Percentiles rank a stretch among this genome's conserved stretches.
Evolutionary conservation across 2,329 filamentous ascomycete species (phyloP).

Genomic region (Penicillium corylophilum): DNA sequence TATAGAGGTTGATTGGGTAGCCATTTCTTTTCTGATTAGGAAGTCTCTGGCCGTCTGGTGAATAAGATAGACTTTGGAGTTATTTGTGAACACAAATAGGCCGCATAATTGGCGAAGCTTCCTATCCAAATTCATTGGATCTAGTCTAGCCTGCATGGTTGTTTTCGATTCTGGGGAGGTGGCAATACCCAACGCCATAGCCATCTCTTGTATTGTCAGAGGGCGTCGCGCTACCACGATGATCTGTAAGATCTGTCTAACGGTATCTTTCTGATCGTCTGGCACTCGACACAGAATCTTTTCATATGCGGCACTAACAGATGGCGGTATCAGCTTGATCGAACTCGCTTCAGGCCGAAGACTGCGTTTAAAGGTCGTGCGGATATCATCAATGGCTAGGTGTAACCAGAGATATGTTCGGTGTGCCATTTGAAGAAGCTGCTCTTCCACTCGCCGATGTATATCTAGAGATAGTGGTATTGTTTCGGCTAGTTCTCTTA

Average conservation of each 20-base stretch:
- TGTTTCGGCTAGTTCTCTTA: slow-evolving; percentile 10
- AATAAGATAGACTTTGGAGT: slow-evolving; percentile 11
- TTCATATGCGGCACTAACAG: slow-evolving; percentile 14
- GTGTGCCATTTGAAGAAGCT: slow-evolving; percentile 16
- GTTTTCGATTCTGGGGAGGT: neutral
- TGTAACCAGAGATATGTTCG: slow-evolving; percentile 23
- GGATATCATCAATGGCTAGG: slow-evolving; percentile 18
- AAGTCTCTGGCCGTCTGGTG: slow-evolving; percentile 17
- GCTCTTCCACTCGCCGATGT: slow-evolving; percentile 7
- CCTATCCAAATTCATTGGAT: neutral
- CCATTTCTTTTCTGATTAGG: neutral
- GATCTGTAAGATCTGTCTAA: slow-evolving; percentile 8
- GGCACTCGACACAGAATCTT: slow-evolving; percentile 12
- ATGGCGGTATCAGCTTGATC: slow-evolving; percentile 10
- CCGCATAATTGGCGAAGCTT: slow-evolving; percentile 6
- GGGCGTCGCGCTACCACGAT: slow-evolving; percentile 12
- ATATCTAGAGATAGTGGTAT: slow-evolving; percentile 1
- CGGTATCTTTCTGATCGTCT: neutral
- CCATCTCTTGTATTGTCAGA: slow-evolving; percentile 8
- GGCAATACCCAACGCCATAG: slow-evolving; percentile 9
- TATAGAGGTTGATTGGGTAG: no score
- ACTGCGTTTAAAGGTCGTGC: slow-evolving; percentile 4
- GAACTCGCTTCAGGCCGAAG: slow-evolving; percentile 5
- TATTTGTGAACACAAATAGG: slow-evolving; percentile 13
- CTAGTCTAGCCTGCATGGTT: neutral